These are phyloP conservation scores for Lizonia empirigonia DNA, from an alignment of 2,329 filamentous ascomycete species.

Conservation along the genomic window DNA sequence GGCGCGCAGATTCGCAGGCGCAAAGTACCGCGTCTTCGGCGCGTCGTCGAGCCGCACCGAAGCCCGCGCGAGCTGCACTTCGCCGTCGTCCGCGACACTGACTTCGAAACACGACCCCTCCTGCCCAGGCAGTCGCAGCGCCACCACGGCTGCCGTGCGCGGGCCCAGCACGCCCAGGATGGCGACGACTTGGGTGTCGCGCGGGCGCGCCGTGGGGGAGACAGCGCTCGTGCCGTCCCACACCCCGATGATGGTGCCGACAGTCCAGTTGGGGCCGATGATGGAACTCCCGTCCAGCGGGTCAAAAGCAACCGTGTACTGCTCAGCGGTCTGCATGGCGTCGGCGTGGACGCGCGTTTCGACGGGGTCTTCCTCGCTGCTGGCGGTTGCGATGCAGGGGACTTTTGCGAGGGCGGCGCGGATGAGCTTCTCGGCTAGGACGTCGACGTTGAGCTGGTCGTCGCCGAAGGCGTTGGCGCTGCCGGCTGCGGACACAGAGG, in stretches of 20 bases:
- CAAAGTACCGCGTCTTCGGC: constrained; percentile 63
- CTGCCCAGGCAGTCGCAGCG: constrained; percentile 55
- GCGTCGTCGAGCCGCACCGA: constrained; percentile 48
- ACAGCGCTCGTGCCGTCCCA: constrained; percentile 50
- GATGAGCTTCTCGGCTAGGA: constrained; percentile 61
- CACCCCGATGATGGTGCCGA: constrained; percentile 64
- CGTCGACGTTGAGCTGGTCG: constrained; percentile 64
- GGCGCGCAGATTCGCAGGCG: constrained; percentile 65
- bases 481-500: constrained; percentile 29
- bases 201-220: constrained; percentile 18
- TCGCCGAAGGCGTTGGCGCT: constrained; percentile 62
- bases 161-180: constrained; percentile 46
- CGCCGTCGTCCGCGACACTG: constrained; percentile 46
- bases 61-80: constrained; percentile 52
- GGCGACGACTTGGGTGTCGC: constrained; percentile 34
- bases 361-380: constrained; percentile 48
- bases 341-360: constrained; percentile 20
- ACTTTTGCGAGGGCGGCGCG: constrained; percentile 61
- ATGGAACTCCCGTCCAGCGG: constrained; percentile 69
- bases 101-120: constrained; percentile 59
- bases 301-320: constrained; percentile 67
- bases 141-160: constrained; percentile 56
- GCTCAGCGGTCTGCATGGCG: too few species aligned
- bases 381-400: constrained; percentile 61
- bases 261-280: constrained; percentile 47